phyloP scores from a whole-genome alignment of 306 rosid genomes.

The Purshia tridentata region DNA sequence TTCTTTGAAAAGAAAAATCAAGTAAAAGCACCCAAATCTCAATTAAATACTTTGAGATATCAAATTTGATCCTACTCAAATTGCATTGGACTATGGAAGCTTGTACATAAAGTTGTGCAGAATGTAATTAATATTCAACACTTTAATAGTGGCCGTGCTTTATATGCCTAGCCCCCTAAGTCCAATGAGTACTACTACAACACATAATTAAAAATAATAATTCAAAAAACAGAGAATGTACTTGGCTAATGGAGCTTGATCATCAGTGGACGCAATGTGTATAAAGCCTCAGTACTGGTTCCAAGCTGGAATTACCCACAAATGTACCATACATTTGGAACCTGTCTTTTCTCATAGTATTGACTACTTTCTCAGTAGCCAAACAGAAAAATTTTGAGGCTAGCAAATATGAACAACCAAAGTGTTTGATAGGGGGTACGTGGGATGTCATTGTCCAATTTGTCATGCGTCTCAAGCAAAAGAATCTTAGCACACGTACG shows the following conservation, averaged over 20 bases:
- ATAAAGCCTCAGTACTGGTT: neutral
- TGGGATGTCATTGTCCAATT: slow-evolving; percentile 44
- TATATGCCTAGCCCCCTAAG: slow-evolving; percentile 29
- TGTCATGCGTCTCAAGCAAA: slow-evolving; percentile 4
- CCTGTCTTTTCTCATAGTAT: neutral
- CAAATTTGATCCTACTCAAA: slow-evolving; percentile 45
- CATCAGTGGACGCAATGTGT: neutral
- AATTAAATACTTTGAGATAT: slow-evolving; percentile 34
- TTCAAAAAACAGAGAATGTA: neutral
- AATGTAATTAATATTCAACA: slow-evolving; percentile 32
- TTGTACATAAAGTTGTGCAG: slow-evolving; percentile 45
- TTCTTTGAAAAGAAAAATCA: no score
- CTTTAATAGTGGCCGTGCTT: slow-evolving; percentile 21
- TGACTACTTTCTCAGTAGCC: slow-evolving; percentile 30
- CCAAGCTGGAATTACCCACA: slow-evolving; percentile 13
- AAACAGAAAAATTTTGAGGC: slow-evolving; percentile 22
- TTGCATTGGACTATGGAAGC: slow-evolving; percentile 43
- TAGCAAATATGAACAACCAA: slow-evolving; percentile 5
- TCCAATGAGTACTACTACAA: neutral
- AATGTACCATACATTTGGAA: neutral
- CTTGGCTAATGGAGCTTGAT: neutral
- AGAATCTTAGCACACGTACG: slow-evolving; percentile 51
- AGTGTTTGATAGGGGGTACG: slow-evolving; percentile 37
- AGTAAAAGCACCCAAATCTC: no score
- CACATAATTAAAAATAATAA: neutral